Evolutionary conservation across 352 stramenopile species (phyloP), one percentile per base, ranked within the genome.

Genomic region (Phytophthora rubi): DNA sequence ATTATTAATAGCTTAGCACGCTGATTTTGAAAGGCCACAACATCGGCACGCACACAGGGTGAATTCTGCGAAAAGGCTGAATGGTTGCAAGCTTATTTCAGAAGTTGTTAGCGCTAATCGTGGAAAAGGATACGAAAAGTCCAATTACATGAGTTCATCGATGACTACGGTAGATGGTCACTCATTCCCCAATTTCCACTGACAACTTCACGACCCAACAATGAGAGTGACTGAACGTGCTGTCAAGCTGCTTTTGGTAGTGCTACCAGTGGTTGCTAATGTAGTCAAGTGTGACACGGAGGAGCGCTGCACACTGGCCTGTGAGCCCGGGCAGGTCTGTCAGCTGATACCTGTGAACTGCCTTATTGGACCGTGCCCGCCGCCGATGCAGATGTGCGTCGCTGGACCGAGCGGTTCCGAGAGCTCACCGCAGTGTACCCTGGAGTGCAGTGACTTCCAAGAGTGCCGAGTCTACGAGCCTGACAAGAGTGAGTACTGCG

Each of bases 401-500:
- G 30, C 39, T 28, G 58, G 15, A 10, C 32, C 42, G 45, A 57
- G 39, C 16, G 28, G 12, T 28, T 56, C 53, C 30, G 55, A 59
- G 21, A 35, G 6, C 10, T 67, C 57, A 15, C 15, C 35, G 35
- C 4, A 44, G 35, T 42, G 35, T 42, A 42, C 35, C 8, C 13
- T 16, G 4, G 10, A 42, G 35, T 42, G 35, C 35, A 13, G 35
- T 15, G 35, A 6, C 35, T 44, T 44, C 35, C 35, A n/a, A 44
- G 35, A 44, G 35, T 68, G 65, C 39, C 52, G 55, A 18, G 55
- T 68, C 32, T 63, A 73, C 44, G 52, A 53, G 15, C 32, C 18
- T 0, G 59, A 68, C 52, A 53, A n/a, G 4, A 62, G 52, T 23
- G 53, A 73, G 12, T 72, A 68, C 23, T 64, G 59, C 59, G 52